Base-by-base conservation (phyloP, 106 monocot genomes). In the Allium fistulosum region DNA sequence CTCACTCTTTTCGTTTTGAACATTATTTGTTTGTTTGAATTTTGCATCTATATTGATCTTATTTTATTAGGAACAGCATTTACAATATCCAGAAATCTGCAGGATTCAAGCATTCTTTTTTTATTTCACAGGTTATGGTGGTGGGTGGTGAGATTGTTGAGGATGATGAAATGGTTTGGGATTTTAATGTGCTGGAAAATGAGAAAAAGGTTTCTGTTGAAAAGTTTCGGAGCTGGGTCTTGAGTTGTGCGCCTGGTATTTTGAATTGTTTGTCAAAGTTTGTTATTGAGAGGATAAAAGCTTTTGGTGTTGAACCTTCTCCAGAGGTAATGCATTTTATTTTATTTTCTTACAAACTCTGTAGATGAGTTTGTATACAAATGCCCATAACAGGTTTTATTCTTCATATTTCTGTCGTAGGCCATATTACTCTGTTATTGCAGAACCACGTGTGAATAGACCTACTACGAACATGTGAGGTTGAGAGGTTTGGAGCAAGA, bases 151-250 rank as follows among this genome's bases (percentile, higher is more conserved):
- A 81, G 68, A 37, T 37, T 37, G 59, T 71, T 26, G 69, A 22
- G 16, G 77, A 83, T 66, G 77, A 83, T 66, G 84, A 86, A 57
- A 74, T 58, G 51, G 48, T 81, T 46, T 76, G 82, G 76, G 62
- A 70, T 28, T 68, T 37, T 45, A 68, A 85, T 68, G 66, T 73
- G 15, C 71, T 70, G 65, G 68, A 51, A 37, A 57, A 69, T 45
- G 88, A 76, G 51, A 77, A 58, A 58, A 67, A 72, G 55, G 72
- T 90, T 59, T 48, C 70, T 26, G 84, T 72, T n/a, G 89, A 84
- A 55, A 87, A 89, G 80, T 50, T 92, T 66, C 70, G 69, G 63
- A 17, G 71, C 16, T 99, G 97, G 92, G 72, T 90, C 16, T 17
- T 87, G 59, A 55, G 80, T 6, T 87, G 75, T 0, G 72, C 71